Base-by-base conservation (phyloP, 441 rosid genomes). In the Raphanus hybrid region DNA sequence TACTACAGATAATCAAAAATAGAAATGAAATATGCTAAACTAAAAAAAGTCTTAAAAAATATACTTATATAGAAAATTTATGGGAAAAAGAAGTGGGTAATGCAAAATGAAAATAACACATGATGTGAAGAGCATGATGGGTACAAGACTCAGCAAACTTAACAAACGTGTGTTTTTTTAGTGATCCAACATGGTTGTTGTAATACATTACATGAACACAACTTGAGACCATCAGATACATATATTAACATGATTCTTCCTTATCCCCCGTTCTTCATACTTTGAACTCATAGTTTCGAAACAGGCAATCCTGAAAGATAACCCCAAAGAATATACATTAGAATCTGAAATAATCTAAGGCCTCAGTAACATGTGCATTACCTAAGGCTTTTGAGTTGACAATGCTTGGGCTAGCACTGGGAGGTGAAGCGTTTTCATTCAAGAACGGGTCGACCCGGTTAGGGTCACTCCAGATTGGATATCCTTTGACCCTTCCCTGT, bases 401-500 rank as follows among this genome's bases (percentile, higher is more conserved):
- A 11, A 92, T 86, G 86, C 99, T 95, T 26, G 97, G 98, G 78
- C 82, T 75, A 29, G 97, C 98, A 8, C 91, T 87, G 0, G 97
- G 99, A 12, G 98, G 97, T 70, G 86, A 87, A 62, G 85, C 86
- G 26, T 86, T 90, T 83, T 86, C 94, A 0, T 92, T 86, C 85
- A 91, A 81, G 84, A 95, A 95, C 0, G 97, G 96, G 54, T 84
- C 96, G 10, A 92, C 88, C 27, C 77, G 84, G 82, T 95, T 95
- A 0, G 97, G 82, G 77, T 95, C 85, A 3, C 84, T 77, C 98
- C 97, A 91, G 14, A 87, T 34, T 0, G 97, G 99, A 63, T 88
- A 95, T n/a, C 96, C 94, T 84, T 92, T 95, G 71, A 95, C 79
- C 88, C 90, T 85, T 69, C 99, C 99, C 98, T 91, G 75, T 75